phyloP scores from a whole-genome alignment of 139 green algal genomes.

The Chlamydomonas incerta region DNA sequence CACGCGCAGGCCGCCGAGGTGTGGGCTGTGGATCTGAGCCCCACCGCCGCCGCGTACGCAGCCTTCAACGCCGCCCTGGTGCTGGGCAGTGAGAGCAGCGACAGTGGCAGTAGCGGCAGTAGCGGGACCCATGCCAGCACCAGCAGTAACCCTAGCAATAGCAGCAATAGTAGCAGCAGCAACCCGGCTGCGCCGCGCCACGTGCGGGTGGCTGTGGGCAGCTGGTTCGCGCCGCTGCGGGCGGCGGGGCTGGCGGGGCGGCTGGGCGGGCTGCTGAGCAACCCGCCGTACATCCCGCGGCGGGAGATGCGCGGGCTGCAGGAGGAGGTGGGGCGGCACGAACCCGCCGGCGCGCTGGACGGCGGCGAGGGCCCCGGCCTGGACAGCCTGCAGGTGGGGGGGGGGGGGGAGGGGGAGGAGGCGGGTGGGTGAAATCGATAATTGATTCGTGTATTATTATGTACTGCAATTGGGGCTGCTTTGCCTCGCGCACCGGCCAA shows the following conservation, averaged over 20 bases:
- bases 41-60: constrained; percentile 64
- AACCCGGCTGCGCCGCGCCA: background rate
- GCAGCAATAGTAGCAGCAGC: background rate
- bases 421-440: background rate
- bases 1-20: constrained; percentile 56
- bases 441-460: too few species aligned
- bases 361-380: constrained; percentile 79
- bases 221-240: constrained; percentile 81
- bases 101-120: background rate
- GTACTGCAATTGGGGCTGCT: too few species aligned
- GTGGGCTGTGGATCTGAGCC: constrained; percentile 75
- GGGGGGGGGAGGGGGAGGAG: background rate
- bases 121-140: background rate
- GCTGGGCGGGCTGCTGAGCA: constrained; percentile 89
- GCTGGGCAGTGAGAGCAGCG: background rate
- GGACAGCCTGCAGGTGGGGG: constrained; percentile 66
- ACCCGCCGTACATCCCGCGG: constrained; percentile 93
- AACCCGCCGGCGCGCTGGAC: constrained; percentile 86
- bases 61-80: constrained; percentile 63
- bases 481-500: too few species aligned
- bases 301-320: constrained; percentile 73
- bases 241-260: constrained; percentile 19
- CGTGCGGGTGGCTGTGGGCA: constrained; percentile 67
- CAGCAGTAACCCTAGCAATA: background rate
- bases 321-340: constrained; percentile 84